Conservation (phyloP, 345 rosid genomes). For the Lumnitzera racemosa region DNA sequence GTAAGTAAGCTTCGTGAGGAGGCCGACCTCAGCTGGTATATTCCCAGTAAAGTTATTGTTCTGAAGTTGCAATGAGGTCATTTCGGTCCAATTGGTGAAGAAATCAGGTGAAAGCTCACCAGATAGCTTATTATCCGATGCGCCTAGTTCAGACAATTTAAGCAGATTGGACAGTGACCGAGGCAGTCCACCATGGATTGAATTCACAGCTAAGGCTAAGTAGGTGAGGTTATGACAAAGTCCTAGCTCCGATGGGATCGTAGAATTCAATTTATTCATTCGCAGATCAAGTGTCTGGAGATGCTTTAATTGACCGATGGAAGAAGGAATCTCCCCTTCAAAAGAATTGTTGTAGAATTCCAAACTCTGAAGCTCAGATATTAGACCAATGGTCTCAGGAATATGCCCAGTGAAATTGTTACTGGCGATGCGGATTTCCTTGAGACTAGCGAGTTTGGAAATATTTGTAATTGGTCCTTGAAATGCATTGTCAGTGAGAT, state of each 20-base stretch:
- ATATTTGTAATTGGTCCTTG: constrained; percentile 36
- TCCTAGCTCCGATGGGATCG: constrained; percentile 53
- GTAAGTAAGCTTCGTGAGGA: constrained; percentile 17
- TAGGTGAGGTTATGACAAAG: constrained; percentile 41
- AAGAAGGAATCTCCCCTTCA: constrained; percentile 43
- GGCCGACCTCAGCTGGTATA: constrained; percentile 44
- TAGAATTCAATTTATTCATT: constrained; percentile 31
- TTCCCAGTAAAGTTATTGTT: constrained; percentile 33
- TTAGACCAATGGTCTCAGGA: constrained; percentile 31
- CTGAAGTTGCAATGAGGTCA: constrained; percentile 44
- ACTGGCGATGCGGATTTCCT: constrained; percentile 19
- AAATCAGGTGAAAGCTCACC: constrained; percentile 41
- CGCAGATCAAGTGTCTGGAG: constrained; percentile 32
- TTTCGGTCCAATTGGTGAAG: constrained; percentile 37
- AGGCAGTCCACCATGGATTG: constrained; percentile 44
- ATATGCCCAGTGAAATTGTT: constrained; percentile 37
- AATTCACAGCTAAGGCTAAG: constrained; percentile 45
- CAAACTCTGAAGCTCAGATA: constrained; percentile 30
- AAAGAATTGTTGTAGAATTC: constrained; percentile 37
- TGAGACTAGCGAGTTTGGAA: constrained; percentile 47
- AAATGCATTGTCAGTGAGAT: constrained; percentile 31
- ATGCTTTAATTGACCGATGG: constrained; percentile 41
- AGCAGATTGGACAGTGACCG: constrained; percentile 39
- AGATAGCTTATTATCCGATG: constrained; percentile 28
- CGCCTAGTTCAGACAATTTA: constrained; percentile 23